These are phyloP conservation scores for Aspergillus costaricaensis DNA, from an alignment of 2,329 filamentous ascomycete genomes.

Conservation along the genomic window DNA sequence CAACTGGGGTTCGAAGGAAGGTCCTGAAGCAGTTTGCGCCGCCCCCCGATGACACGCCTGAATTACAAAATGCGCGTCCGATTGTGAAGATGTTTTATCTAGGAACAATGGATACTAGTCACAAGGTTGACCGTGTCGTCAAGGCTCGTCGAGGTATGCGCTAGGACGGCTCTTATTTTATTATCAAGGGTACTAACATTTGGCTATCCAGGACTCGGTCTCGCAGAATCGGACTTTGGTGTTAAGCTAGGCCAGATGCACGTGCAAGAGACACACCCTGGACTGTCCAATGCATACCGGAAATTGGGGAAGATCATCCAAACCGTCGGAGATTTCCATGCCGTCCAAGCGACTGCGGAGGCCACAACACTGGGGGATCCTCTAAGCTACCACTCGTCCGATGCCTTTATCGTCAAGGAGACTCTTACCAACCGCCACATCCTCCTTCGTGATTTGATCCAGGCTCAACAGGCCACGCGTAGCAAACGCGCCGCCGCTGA, in stretches of 20 bases:
- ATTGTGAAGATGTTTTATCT: conserved; percentile 95
- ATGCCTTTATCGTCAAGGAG: conserved; percentile 97
- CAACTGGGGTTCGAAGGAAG: conserved; percentile 91
- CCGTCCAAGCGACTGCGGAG: conserved; percentile 93
- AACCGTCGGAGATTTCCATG: conserved; percentile 90
- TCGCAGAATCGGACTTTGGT: conserved; percentile 90
- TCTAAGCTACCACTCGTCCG: conserved; percentile 89
- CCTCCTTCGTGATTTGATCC: conserved; percentile 85
- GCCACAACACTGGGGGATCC: conserved; percentile 93
- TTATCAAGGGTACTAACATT: neutral
- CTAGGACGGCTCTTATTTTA: neutral
- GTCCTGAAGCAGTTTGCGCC: conserved; percentile 98
- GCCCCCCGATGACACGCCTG: conserved; percentile 93
- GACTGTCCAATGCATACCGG: conserved; percentile 84
- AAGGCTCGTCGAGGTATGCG: conserved; percentile 81
- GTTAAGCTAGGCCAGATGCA: conserved; percentile 85
- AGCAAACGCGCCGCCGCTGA: conserved; percentile 84
- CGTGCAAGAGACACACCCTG: conserved; percentile 85
- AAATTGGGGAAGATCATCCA: conserved; percentile 95
- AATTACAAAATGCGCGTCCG: conserved; percentile 85
- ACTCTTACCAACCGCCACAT: conserved; percentile 97
- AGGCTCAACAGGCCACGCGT: conserved; percentile 82
- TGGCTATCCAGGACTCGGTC: conserved; percentile 68
- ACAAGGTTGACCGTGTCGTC: conserved; percentile 93
- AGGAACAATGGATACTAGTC: conserved; percentile 92